These are phyloP conservation scores for Phoma herbarum DNA, from an alignment of 2,329 filamentous ascomycete species.

Conservation along the genomic window DNA sequence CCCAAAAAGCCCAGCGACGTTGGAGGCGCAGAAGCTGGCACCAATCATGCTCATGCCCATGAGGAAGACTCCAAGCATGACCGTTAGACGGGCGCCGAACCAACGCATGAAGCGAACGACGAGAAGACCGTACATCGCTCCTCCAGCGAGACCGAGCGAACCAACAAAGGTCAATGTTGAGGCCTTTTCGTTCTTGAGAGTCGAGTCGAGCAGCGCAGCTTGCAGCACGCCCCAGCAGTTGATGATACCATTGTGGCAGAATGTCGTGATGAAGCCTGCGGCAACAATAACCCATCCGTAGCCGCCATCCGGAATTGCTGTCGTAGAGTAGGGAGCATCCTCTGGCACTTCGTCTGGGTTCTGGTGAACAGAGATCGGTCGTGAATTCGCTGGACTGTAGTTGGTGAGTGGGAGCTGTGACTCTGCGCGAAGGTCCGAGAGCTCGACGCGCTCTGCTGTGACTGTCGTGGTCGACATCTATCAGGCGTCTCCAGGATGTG, in stretches of 20 bases:
- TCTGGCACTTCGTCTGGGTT: constrained; percentile 6
- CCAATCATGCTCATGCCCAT: constrained; percentile 61
- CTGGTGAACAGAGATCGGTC: neutral
- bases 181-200: constrained; percentile 54
- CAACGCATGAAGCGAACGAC: constrained; percentile 61
- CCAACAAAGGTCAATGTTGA: constrained; percentile 68
- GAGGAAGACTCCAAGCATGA: constrained; percentile 59
- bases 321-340: constrained; percentile 20
- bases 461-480: constrained; percentile 20
- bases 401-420: constrained; percentile 10
- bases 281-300: constrained; percentile 66
- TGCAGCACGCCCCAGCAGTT: constrained; percentile 71
- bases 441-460: constrained; percentile 26
- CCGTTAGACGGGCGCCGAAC: constrained; percentile 60
- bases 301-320: constrained; percentile 60
- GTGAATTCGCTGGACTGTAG: neutral
- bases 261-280: constrained; percentile 61
- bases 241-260: constrained; percentile 61
- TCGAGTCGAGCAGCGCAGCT: constrained; percentile 61
- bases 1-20: constrained; percentile 52
- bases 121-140: constrained; percentile 62
- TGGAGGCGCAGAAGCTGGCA: constrained; percentile 57
- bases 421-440: constrained; percentile 14
- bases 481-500: neutral
- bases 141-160: constrained; percentile 60